Evolutionary conservation across 2,329 filamentous ascomycete genomes (phyloP).

Genomic region (Cladorrhinum sp.): DNA sequence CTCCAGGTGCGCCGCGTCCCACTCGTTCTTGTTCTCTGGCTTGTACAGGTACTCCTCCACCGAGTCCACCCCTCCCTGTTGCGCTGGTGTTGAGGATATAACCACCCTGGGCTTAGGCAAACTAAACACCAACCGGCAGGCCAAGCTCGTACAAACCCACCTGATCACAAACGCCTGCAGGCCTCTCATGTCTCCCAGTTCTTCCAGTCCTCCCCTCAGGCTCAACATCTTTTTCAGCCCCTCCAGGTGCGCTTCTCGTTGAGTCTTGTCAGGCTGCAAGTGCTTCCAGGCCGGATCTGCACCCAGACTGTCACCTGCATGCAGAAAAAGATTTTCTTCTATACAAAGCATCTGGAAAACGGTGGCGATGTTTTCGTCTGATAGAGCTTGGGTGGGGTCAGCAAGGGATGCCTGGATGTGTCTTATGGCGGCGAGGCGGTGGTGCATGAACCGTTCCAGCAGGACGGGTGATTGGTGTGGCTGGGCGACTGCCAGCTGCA

Average conservation of each 20-base stretch:
- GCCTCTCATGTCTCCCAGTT: conserved; percentile 1
- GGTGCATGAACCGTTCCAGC: conserved; percentile 16
- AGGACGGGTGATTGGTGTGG: conserved; percentile 3
- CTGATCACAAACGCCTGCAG: conserved; percentile 15
- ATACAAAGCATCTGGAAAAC: conserved; percentile 15
- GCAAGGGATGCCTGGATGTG: conserved; percentile 1
- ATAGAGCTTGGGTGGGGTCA: background rate
- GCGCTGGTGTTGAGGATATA: background rate
- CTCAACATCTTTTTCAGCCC: conserved; percentile 13
- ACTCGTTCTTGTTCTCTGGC: background rate
- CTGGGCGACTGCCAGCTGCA: conserved; percentile 10
- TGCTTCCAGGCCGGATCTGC: background rate
- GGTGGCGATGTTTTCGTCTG: conserved; percentile 12
- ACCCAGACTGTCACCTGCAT: background rate
- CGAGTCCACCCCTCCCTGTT: background rate
- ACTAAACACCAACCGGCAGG: conserved; percentile 7
- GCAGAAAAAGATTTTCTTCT: conserved; percentile 12
- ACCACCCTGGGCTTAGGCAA: background rate
- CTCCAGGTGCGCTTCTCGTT: conserved; percentile 8
- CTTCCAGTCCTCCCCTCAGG: conserved; percentile 9
- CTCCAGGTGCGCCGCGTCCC: background rate
- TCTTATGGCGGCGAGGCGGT: conserved; percentile 7
- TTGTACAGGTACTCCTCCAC: background rate
- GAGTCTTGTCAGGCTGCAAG: conserved; percentile 6
- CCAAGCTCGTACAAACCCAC: conserved; percentile 10